Conservation (phyloP, 345 rosid genomes). For the Acer campestre region DNA sequence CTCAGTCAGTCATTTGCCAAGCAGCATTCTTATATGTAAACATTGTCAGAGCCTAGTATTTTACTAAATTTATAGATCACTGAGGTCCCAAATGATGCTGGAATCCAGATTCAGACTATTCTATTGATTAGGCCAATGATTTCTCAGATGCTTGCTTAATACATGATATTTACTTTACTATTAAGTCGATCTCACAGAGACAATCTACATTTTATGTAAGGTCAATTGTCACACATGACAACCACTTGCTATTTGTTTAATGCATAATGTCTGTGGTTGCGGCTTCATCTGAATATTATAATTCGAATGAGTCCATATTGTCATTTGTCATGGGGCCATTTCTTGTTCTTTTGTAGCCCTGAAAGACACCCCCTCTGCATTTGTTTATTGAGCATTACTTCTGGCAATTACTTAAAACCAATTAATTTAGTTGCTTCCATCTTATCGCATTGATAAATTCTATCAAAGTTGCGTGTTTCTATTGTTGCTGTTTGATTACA, state of each 20-base stretch:
- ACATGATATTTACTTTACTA: neutral
- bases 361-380: constrained; percentile 11
- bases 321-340: constrained; percentile 13
- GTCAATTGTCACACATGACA: neutral
- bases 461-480: neutral
- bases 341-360: neutral
- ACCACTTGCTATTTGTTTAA: constrained; percentile 14
- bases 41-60: too few relatives aligned
- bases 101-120: neutral
- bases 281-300: constrained; percentile 1
- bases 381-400: neutral
- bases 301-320: constrained; percentile 1
- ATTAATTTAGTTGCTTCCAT: neutral
- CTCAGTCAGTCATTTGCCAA: neutral
- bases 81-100: neutral
- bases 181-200: neutral
- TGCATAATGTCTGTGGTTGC: neutral
- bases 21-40: neutral
- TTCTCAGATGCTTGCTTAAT: neutral
- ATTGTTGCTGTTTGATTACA: neutral
- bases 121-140: neutral
- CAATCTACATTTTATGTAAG: neutral
- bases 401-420: too few relatives aligned
- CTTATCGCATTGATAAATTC: neutral
- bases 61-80: neutral